Percentiles rank a stretch among this genome's conserved stretches.
Evolutionary conservation across 345 rosid species (phyloP).

Genomic region (Rhodamnia argentea): DNA sequence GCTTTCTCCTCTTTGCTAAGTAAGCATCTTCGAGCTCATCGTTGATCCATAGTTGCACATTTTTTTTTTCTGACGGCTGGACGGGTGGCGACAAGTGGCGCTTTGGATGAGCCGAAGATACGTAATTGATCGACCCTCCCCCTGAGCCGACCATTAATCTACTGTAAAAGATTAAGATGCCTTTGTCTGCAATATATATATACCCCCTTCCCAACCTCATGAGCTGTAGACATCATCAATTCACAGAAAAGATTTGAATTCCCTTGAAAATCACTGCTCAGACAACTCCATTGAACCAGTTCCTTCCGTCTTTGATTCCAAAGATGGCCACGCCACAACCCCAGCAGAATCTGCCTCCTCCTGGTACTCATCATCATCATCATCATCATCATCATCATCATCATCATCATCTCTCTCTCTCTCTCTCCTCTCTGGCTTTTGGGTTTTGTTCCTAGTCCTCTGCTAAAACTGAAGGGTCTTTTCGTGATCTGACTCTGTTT

Average conservation of each 20-base stretch:
- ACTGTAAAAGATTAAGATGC: not conserved
- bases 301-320: not conserved
- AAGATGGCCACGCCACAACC: not conserved
- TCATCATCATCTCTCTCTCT: not conserved
- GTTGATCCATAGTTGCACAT: not conserved
- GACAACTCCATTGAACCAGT: not conserved
- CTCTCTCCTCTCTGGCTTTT: not conserved
- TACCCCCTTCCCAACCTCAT: not conserved
- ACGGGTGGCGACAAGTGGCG: not conserved
- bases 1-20: not conserved
- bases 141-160: not conserved
- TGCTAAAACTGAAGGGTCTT: not conserved
- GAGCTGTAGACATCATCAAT: not conserved
- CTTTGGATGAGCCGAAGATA: not conserved
- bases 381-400: not conserved
- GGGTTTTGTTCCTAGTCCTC: not conserved
- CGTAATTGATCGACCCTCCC: not conserved
- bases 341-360: not conserved
- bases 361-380: not conserved
- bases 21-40: not conserved
- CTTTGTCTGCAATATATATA: not conserved
- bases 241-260: not conserved
- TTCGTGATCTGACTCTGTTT: not conserved
- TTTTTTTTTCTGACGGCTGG: not conserved
- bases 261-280: not conserved